These are phyloP conservation scores for Agaricus sinodeliciosus DNA, from an alignment of 768 basidiomycete species.

Conservation along the genomic window DNA sequence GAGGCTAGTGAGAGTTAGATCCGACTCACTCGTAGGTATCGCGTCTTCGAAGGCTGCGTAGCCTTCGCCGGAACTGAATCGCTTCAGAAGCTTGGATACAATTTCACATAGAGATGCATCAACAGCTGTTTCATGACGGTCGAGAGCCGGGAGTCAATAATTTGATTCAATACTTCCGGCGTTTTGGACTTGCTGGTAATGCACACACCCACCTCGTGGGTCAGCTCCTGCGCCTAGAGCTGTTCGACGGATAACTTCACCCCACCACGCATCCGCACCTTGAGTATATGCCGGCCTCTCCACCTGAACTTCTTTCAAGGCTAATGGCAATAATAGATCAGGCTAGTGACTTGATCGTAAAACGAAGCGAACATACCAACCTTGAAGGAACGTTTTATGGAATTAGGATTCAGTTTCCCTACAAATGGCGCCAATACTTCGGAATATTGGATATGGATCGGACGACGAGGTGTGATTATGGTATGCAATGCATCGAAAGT, in stretches of 20 bases:
- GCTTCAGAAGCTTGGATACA: conserved; percentile 50
- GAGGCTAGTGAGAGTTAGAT: not conserved
- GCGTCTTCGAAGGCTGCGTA: conserved; percentile 39
- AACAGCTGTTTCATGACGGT: conserved; percentile 35
- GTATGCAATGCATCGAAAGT: conserved; percentile 80
- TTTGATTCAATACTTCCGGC: not conserved
- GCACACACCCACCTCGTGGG: conserved; percentile 35
- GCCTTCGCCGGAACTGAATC: conserved; percentile 67
- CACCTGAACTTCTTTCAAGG: conserved; percentile 40
- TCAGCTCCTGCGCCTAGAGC: conserved; percentile 72
- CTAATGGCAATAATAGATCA: conserved; percentile 16
- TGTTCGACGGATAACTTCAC: conserved; percentile 67
- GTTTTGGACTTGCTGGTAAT: not conserved
- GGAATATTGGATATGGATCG: conserved; percentile 62
- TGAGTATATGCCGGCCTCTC: conserved; percentile 53
- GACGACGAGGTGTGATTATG: conserved; percentile 59
- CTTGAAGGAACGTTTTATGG: conserved; percentile 54
- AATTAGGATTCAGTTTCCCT: conserved; percentile 48
- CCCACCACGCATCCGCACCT: conserved; percentile 64
- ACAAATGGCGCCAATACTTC: conserved; percentile 62
- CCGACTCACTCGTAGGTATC: conserved; percentile 22
- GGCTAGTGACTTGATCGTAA: not conserved
- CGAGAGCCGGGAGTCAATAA: not conserved
- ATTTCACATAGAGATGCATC: conserved; percentile 48
- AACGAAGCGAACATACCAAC: conserved; percentile 31